These are phyloP conservation scores for Claviceps pazoutovae DNA, from an alignment of 2,329 filamentous ascomycete genomes.

Conservation along the genomic window DNA sequence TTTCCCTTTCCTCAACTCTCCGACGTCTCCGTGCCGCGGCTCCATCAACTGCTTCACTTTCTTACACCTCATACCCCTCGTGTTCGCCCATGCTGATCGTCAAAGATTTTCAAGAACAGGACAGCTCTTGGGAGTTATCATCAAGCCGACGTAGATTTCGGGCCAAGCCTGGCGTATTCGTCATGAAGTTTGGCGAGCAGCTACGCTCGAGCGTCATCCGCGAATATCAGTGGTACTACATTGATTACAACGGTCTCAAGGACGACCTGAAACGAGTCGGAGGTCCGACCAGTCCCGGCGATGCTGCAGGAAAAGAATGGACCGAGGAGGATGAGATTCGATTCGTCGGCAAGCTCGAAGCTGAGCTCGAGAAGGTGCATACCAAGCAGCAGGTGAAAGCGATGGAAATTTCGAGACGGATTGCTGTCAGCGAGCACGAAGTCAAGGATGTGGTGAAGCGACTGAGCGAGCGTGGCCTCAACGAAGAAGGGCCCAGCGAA, in stretches of 20 bases:
- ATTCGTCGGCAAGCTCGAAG: constrained; percentile 78
- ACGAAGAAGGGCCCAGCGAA: constrained; percentile 54
- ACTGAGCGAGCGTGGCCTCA: constrained; percentile 47
- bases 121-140: constrained; percentile 27
- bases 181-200: constrained; percentile 90
- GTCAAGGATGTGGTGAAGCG: constrained; percentile 75
- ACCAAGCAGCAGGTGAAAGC: constrained; percentile 96
- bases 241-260: constrained; percentile 92
- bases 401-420: constrained; percentile 85
- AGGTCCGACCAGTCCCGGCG: constrained; percentile 29
- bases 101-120: constrained; percentile 32
- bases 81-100: constrained; percentile 35
- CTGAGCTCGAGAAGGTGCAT: constrained; percentile 92
- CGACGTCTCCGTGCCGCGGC: background rate
- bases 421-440: constrained; percentile 76
- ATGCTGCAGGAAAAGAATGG: constrained; percentile 50
- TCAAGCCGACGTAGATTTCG: constrained; percentile 19
- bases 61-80: constrained; percentile 1
- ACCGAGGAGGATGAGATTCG: constrained; percentile 79
- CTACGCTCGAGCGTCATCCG: constrained; percentile 89
- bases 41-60: background rate
- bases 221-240: constrained; percentile 97
- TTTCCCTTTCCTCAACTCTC: background rate
- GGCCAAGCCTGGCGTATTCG: constrained; percentile 36
- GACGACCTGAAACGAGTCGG: constrained; percentile 64